Evolutionary conservation across 768 basidiomycete genomes (phyloP).

Genomic region (Mycena vulgaris): DNA sequence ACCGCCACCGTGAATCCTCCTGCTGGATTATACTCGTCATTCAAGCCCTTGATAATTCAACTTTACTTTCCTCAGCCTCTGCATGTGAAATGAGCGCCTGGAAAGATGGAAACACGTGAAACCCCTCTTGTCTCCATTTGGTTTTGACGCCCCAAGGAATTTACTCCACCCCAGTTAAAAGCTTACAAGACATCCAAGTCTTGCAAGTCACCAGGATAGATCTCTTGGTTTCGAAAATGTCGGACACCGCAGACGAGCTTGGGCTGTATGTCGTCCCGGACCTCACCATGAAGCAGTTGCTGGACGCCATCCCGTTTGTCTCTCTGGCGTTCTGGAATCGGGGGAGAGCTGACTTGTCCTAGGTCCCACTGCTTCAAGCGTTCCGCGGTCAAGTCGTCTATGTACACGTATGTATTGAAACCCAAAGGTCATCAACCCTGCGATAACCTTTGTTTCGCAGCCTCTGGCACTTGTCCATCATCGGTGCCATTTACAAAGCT

Average conservation of each 20-base stretch:
- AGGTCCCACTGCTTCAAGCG: slow-evolving; percentile 93
- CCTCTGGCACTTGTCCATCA: slow-evolving; percentile 78
- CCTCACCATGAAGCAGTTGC: slow-evolving; percentile 89
- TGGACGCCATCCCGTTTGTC: slow-evolving; percentile 85
- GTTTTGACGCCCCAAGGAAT: no score
- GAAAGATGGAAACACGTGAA: no score
- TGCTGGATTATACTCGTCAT: no score
- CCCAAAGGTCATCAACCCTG: not conserved
- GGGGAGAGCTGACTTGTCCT: slow-evolving; percentile 7
- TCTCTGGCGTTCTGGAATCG: not conserved
- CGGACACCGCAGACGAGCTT: slow-evolving; percentile 58
- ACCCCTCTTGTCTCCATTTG: no score
- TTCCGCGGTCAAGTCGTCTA: slow-evolving; percentile 83
- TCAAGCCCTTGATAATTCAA: no score
- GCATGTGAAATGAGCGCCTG: no score
- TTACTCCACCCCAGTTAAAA: no score
- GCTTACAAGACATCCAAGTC: no score
- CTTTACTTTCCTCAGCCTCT: no score
- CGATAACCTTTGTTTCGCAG: not conserved
- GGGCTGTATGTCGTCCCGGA: slow-evolving; percentile 81
- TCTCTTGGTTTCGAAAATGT: slow-evolving; percentile 10
- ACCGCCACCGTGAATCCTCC: no score
- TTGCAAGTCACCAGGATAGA: no score
- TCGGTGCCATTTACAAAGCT: slow-evolving; percentile 78
- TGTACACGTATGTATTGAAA: slow-evolving; percentile 72